These are phyloP conservation scores for Ocimum tenuiflorum DNA, from an alignment of 257 asterid species.

Conservation along the genomic window DNA sequence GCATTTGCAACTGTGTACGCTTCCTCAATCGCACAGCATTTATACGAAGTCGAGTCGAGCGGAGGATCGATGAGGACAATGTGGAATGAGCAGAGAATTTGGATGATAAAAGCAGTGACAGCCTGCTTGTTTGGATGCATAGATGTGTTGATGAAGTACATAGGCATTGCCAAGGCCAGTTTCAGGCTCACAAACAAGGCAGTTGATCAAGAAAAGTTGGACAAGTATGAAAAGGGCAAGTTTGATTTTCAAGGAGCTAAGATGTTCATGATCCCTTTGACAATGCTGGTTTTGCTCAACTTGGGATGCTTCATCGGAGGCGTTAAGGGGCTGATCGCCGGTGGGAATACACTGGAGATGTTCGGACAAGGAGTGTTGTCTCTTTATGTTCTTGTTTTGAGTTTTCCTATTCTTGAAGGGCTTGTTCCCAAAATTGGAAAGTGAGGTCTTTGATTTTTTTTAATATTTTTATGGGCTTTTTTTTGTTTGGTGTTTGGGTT, in stretches of 20 bases:
- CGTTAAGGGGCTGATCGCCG: conserved; percentile 16
- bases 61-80: conserved; percentile 39
- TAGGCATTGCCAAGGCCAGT: conserved; percentile 43
- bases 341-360: conserved; percentile 44
- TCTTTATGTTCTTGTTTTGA: conserved; percentile 45
- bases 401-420: conserved; percentile 61
- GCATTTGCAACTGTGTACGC: conserved; percentile 31
- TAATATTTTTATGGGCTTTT: no score
- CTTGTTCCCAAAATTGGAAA: conserved; percentile 43
- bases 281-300: conserved; percentile 52
- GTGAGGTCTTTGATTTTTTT: conserved; percentile 1
- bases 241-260: conserved; percentile 63
- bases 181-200: conserved; percentile 60
- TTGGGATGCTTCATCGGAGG: conserved; percentile 50
- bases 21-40: background rate
- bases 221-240: conserved; percentile 49
- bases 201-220: conserved; percentile 47
- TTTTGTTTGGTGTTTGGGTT: no score
- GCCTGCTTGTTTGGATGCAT: conserved; percentile 56
- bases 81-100: conserved; percentile 57
- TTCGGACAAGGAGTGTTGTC: conserved; percentile 55
- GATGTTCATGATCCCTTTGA: conserved; percentile 59
- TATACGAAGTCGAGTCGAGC: conserved; percentile 41
- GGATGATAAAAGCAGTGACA: conserved; percentile 46
- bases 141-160: conserved; percentile 30